These are phyloP conservation scores for Proliferodiscus dingleyae DNA, from an alignment of 2,329 filamentous ascomycete genomes.

Conservation along the genomic window DNA sequence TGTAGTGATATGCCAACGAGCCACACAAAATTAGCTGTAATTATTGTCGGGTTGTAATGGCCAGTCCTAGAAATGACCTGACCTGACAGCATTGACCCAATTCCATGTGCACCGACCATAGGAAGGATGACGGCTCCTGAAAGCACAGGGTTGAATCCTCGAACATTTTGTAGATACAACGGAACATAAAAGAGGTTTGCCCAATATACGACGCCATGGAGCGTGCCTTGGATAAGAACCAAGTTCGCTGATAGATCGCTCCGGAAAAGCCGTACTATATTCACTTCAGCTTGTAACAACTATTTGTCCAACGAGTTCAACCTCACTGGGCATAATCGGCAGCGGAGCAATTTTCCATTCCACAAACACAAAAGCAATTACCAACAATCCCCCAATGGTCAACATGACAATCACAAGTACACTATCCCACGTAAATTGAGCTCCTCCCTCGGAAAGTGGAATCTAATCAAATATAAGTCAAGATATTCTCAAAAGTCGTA, in stretches of 20 bases:
- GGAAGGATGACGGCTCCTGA: constrained; percentile 9
- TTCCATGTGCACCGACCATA: constrained; percentile 7
- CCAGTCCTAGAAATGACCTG: not conserved
- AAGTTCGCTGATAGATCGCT: constrained; percentile 8
- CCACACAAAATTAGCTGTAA: not conserved
- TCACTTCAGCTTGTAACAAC: no score
- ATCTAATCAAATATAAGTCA: constrained; percentile 18
- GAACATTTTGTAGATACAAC: constrained; percentile 6
- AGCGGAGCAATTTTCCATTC: constrained; percentile 49
- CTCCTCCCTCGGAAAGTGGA: constrained; percentile 40
- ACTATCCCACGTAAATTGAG: constrained; percentile 31
- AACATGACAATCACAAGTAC: constrained; percentile 29
- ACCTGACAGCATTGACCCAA: constrained; percentile 3
- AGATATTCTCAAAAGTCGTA: not conserved
- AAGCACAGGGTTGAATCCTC: constrained; percentile 1
- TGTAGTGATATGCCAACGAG: not conserved
- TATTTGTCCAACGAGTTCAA: not conserved
- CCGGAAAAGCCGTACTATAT: constrained; percentile 5
- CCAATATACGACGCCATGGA: constrained; percentile 7
- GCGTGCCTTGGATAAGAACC: not conserved
- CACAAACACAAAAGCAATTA: constrained; percentile 41
- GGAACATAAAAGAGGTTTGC: constrained; percentile 10
- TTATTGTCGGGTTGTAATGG: not conserved
- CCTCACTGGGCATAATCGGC: constrained; percentile 62
- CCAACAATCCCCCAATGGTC: constrained; percentile 21